These are phyloP conservation scores for Scedosporium boydii DNA, from an alignment of 2,329 filamentous ascomycete genomes.

Conservation along the genomic window DNA sequence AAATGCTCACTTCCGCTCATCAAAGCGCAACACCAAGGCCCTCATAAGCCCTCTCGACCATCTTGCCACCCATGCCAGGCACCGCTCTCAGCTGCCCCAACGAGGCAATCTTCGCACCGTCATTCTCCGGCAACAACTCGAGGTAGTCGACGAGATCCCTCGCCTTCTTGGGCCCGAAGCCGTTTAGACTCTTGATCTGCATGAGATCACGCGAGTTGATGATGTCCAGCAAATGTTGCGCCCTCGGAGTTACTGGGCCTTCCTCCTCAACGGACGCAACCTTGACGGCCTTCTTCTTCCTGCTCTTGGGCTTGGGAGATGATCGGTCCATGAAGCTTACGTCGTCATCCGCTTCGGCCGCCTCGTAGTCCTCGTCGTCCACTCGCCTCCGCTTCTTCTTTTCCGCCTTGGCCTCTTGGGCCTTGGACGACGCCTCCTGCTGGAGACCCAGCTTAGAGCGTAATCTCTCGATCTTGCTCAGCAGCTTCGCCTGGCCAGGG, in stretches of 20 bases:
- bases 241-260: conserved; percentile 40
- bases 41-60: conserved; percentile 47
- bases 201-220: conserved; percentile 63
- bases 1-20: too few relatives aligned
- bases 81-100: conserved; percentile 42
- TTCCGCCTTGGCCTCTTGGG: conserved; percentile 3
- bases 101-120: conserved; percentile 32
- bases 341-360: conserved; percentile 31
- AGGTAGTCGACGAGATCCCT: conserved; percentile 48
- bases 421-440: background rate
- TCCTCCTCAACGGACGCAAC: conserved; percentile 29
- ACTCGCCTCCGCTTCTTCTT: conserved; percentile 19
- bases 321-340: conserved; percentile 20
- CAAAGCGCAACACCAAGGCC: conserved; percentile 24
- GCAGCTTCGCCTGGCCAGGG: conserved; percentile 69
- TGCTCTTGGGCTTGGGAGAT: conserved; percentile 16
- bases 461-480: conserved; percentile 59
- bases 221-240: conserved; percentile 54
- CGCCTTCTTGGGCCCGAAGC: conserved; percentile 65
- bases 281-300: conserved; percentile 10
- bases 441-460: conserved; percentile 37
- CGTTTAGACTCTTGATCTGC: conserved; percentile 57
- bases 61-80: conserved; percentile 47
- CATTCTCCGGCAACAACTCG: conserved; percentile 32
- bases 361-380: conserved; percentile 29